Conservation (phyloP, 1,139 yeast genomes). For the Magnusiomyces clavatus region DNA sequence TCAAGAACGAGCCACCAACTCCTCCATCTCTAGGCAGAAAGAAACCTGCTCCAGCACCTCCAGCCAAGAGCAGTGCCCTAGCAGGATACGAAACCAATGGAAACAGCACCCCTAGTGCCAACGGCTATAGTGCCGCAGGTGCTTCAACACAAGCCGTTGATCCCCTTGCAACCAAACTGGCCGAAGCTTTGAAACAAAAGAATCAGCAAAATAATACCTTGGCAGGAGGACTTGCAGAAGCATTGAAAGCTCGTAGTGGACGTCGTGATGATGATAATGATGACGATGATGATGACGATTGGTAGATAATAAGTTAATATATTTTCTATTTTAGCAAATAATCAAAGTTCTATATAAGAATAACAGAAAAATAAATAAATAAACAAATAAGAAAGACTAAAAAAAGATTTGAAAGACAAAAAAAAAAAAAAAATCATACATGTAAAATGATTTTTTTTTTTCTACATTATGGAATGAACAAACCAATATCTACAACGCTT, state of each 20-base stretch:
- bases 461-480: too few species aligned
- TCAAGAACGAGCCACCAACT: not conserved
- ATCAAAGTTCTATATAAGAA: too few species aligned
- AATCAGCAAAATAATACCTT: constrained; percentile 59
- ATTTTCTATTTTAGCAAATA: too few species aligned
- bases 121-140: constrained; percentile 5
- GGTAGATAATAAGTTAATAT: too few species aligned
- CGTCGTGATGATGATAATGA: constrained; percentile 76
- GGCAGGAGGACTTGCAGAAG: constrained; percentile 87
- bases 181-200: constrained; percentile 59
- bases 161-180: constrained; percentile 40
- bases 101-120: not conserved
- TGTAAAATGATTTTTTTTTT: too few species aligned
- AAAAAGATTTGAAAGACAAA: too few species aligned
- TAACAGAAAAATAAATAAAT: too few species aligned
- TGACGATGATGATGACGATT: constrained; percentile 42
- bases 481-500: too few species aligned
- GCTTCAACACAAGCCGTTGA: constrained; percentile 14
- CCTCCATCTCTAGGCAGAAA: constrained; percentile 27
- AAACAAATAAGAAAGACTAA: too few species aligned
- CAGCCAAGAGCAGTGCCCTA: constrained; percentile 3
- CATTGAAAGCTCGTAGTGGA: constrained; percentile 76
- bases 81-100: not conserved
- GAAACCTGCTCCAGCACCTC: constrained; percentile 29
- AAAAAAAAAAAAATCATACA: too few species aligned